phyloP scores from a whole-genome alignment of 2,329 filamentous ascomycete species.

The Blumeria graminis region DNA sequence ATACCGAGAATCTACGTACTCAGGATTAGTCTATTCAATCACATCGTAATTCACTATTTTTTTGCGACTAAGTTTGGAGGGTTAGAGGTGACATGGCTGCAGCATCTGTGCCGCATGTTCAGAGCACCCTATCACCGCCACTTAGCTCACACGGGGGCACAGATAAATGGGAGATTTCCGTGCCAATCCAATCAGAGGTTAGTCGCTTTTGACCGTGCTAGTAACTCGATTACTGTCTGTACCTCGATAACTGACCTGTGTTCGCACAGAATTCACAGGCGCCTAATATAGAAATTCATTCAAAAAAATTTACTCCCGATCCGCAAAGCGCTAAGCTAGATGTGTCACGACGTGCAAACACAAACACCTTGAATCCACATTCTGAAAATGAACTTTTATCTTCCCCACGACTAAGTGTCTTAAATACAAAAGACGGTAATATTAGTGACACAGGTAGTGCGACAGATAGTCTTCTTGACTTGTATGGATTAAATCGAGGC shows the following conservation, averaged over 20 bases:
- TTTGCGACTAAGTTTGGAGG: no score
- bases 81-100: constrained; percentile 12
- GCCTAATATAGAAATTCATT: constrained; percentile 4
- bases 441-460: constrained; percentile 19
- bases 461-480: constrained; percentile 23
- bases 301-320: constrained; percentile 7
- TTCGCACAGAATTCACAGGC: constrained; percentile 6
- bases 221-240: background rate
- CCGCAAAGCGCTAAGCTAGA: constrained; percentile 10
- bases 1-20: no score
- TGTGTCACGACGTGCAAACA: constrained; percentile 7
- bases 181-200: constrained; percentile 12
- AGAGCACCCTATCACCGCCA: constrained; percentile 13
- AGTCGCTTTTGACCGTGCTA: constrained; percentile 2
- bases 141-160: constrained; percentile 13
- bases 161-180: constrained; percentile 14
- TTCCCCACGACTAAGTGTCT: constrained; percentile 16
- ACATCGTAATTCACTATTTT: no score
- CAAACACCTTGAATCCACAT: constrained; percentile 4
- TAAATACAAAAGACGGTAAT: constrained; percentile 19
- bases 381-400: constrained; percentile 13
- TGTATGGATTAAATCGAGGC: constrained; percentile 16
- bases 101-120: constrained; percentile 16
- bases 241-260: background rate
- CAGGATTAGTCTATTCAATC: no score